These are phyloP conservation scores for Beauveria australis DNA, from an alignment of 2,329 filamentous ascomycete genomes.

Conservation along the genomic window DNA sequence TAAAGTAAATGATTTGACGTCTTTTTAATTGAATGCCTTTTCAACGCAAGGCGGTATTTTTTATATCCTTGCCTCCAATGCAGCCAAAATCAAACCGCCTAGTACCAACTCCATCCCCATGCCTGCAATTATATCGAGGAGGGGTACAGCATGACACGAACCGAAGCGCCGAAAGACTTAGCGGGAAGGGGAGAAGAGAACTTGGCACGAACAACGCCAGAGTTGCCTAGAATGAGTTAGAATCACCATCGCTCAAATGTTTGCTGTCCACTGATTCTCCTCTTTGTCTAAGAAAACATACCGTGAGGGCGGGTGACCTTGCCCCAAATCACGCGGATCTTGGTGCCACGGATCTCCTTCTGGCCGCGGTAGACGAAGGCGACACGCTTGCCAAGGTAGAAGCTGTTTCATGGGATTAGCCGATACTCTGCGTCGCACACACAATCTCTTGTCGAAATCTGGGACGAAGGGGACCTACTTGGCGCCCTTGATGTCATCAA, in stretches of 20 bases:
- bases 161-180: constrained; percentile 91
- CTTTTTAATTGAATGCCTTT: constrained; percentile 45
- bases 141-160: constrained; percentile 97
- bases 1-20: constrained; percentile 29
- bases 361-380: constrained; percentile 97
- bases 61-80: constrained; percentile 51
- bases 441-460: not conserved
- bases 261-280: not conserved
- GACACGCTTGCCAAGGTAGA: constrained; percentile 98
- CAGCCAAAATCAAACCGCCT: constrained; percentile 53
- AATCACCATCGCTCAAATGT: not conserved
- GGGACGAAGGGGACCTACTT: constrained; percentile 48
- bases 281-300: constrained; percentile 31
- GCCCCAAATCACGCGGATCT: constrained; percentile 99
- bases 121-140: constrained; percentile 77
- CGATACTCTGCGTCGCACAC: not conserved
- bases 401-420: constrained; percentile 39
- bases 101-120: constrained; percentile 53
- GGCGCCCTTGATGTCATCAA: constrained; percentile 82
- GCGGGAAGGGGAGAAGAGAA: constrained; percentile 94
- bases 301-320: constrained; percentile 95
- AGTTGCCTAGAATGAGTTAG: constrained; percentile 62
- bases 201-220: constrained; percentile 93
- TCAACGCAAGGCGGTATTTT: constrained; percentile 42
- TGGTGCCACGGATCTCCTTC: constrained; percentile 92